phyloP scores from a whole-genome alignment of 805 yeast genomes.

The Starmerella scarabaei region DNA sequence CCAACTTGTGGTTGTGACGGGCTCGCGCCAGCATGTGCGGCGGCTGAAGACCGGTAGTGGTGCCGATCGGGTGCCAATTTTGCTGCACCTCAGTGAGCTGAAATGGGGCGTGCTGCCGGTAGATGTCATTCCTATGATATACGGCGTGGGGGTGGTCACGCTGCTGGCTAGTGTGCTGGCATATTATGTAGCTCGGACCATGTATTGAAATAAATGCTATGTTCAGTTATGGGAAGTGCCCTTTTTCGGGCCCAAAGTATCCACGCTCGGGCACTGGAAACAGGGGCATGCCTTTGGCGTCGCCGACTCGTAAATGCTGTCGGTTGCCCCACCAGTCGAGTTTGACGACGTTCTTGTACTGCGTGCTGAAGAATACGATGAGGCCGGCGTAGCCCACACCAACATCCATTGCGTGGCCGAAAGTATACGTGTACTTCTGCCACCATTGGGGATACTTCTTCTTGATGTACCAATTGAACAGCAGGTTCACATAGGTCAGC shows the following conservation, averaged over 20 bases:
- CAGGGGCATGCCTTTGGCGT: slow-evolving; percentile 13
- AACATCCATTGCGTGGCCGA: slow-evolving; percentile 39
- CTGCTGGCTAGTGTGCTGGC: background rate
- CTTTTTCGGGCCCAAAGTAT: slow-evolving; percentile 17
- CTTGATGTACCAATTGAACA: slow-evolving; percentile 36
- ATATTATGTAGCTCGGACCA: background rate
- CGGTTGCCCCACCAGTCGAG: slow-evolving; percentile 43
- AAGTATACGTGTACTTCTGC: slow-evolving; percentile 41
- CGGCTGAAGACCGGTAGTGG: background rate
- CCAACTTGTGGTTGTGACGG: slow-evolving; percentile 4
- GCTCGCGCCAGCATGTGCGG: slow-evolving; percentile 7
- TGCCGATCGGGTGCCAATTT: slow-evolving; percentile 5
- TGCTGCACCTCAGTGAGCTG: slow-evolving; percentile 12
- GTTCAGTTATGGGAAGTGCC: slow-evolving; percentile 8
- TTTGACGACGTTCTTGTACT: slow-evolving; percentile 24
- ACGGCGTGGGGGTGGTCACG: background rate
- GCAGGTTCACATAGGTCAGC: slow-evolving; percentile 30
- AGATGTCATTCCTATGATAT: slow-evolving; percentile 11
- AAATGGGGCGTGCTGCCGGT: slow-evolving; percentile 7
- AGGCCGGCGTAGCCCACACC: slow-evolving; percentile 41
- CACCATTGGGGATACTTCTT: slow-evolving; percentile 37
- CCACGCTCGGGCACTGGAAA: slow-evolving; percentile 18
- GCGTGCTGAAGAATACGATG: slow-evolving; percentile 34
- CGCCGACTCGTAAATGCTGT: slow-evolving; percentile 9
- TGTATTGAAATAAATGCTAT: background rate